A percentile compares a stretch with the other conserved stretches of the same genome.
Evolutionary conservation across 2,329 filamentous ascomycete genomes (phyloP).

Genomic region (Hypoxylon rubiginosum): DNA sequence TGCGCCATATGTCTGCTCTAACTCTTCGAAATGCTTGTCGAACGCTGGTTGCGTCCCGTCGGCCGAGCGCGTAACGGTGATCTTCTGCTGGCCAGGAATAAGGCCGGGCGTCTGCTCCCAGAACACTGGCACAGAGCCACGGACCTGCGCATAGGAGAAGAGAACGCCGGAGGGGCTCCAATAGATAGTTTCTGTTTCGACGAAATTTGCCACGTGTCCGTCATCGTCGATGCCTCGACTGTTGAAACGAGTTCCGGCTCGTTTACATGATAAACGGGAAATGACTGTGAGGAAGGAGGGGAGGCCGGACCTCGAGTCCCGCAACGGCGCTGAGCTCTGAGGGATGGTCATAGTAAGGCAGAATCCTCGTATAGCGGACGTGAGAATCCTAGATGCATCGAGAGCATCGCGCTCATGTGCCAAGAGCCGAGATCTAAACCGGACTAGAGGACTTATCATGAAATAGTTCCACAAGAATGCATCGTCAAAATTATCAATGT

Average conservation of each 20-base stretch:
- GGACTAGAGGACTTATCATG: constrained; percentile 93
- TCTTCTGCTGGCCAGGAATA: constrained; percentile 93
- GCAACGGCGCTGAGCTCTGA: constrained; percentile 78
- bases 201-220: constrained; percentile 97
- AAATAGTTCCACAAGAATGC: constrained; percentile 98
- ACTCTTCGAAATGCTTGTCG: constrained; percentile 91
- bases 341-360: constrained; percentile 89
- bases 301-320: constrained; percentile 74
- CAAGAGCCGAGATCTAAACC: constrained; percentile 86
- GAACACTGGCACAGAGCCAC: constrained; percentile 94
- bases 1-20: constrained; percentile 88
- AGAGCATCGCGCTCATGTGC: constrained; percentile 80
- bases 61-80: constrained; percentile 86
- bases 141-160: constrained; percentile 93
- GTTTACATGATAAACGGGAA: constrained; percentile 88
- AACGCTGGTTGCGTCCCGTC: constrained; percentile 96
- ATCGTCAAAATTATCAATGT: constrained; percentile 92
- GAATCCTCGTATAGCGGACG: constrained; percentile 93
- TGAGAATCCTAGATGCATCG: constrained; percentile 90
- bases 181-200: constrained; percentile 96
- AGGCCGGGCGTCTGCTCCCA: constrained; percentile 95
- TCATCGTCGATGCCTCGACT: constrained; percentile 98
- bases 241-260: constrained; percentile 96
- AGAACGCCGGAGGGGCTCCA: constrained; percentile 83
- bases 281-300: constrained; percentile 90